Evolutionary conservation across 164 flowering plant species (phyloP).

Genomic region (Paratinospora sagittata): DNA sequence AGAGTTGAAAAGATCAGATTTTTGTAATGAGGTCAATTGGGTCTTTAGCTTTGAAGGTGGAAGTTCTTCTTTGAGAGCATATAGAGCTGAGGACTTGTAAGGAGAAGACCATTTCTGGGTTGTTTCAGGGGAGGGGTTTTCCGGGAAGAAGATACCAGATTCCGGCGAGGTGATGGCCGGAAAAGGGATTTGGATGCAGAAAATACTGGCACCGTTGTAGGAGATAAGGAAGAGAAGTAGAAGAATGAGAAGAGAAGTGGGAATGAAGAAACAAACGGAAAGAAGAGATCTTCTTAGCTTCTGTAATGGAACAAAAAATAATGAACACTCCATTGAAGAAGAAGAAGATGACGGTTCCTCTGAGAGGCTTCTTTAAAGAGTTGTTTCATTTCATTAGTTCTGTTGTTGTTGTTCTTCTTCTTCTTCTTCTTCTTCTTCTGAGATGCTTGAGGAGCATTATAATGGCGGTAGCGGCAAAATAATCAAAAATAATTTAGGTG

Average conservation of each 20-base stretch:
- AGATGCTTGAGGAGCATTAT: slow-evolving; percentile 17
- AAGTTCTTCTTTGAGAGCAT: slow-evolving; percentile 38
- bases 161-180: slow-evolving; percentile 19
- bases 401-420: no score
- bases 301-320: slow-evolving; percentile 9
- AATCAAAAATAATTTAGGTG: background rate
- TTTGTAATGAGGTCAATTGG: slow-evolving; percentile 26
- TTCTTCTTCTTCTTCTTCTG: no score
- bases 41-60: slow-evolving; percentile 27
- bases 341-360: background rate
- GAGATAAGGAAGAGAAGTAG: slow-evolving; percentile 31
- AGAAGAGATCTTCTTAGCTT: slow-evolving; percentile 23
- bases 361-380: background rate
- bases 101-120: slow-evolving; percentile 13
- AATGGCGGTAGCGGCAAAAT: slow-evolving; percentile 36
- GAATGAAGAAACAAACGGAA: slow-evolving; percentile 19
- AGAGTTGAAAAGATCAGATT: slow-evolving; percentile 9
- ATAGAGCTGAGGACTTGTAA: slow-evolving; percentile 27
- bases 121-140: slow-evolving; percentile 21
- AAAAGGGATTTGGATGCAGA: slow-evolving; percentile 24
- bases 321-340: background rate
- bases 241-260: slow-evolving; percentile 27
- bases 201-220: slow-evolving; percentile 31
- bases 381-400: slow-evolving; percentile 5
- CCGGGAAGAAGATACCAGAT: slow-evolving; percentile 18